These are phyloP conservation scores for Thamnidium elegans DNA, from an alignment of 192 early-diverging fungal species.

Conservation along the genomic window DNA sequence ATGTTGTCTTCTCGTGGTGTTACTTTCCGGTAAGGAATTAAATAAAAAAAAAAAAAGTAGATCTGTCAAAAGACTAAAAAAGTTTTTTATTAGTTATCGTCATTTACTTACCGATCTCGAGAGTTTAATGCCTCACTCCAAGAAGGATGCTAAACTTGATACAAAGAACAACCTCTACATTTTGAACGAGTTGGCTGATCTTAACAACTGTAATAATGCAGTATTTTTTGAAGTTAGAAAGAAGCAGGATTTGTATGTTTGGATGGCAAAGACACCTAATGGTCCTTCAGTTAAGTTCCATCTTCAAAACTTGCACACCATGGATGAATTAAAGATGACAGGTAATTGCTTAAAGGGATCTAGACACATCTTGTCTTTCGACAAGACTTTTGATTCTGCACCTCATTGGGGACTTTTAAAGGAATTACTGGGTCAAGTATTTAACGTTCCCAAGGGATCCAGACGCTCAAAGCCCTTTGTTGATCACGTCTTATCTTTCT, in stretches of 20 bases:
- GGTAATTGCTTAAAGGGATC: conserved; percentile 98
- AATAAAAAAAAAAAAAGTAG: background rate
- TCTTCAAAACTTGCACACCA: conserved; percentile 96
- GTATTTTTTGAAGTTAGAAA: conserved; percentile 95
- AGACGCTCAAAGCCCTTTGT: conserved; percentile 95
- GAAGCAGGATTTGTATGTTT: conserved; percentile 91
- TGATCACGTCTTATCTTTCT: conserved; percentile 91
- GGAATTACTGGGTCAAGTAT: conserved; percentile 91
- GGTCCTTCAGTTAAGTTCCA: conserved; percentile 94
- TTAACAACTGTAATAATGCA: conserved; percentile 98
- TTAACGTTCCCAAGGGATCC: conserved; percentile 83
- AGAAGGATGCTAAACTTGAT: conserved; percentile 95
- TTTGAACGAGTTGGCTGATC: conserved; percentile 93
- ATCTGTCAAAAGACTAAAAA: background rate
- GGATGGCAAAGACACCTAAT: conserved; percentile 92
- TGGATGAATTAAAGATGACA: conserved; percentile 98
- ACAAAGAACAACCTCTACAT: conserved; percentile 83
- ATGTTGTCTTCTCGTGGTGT: conserved; percentile 88
- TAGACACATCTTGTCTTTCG: conserved; percentile 93
- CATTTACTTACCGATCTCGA: conserved; percentile 91
- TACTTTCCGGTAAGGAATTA: conserved; percentile 62
- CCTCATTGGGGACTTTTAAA: conserved; percentile 88
- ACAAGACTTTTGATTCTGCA: conserved; percentile 83
- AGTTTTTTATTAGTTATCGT: conserved; percentile 63
- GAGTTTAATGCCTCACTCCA: conserved; percentile 87